These are phyloP conservation scores for Trichoderma breve DNA, from an alignment of 2,329 filamentous ascomycete genomes.

Conservation along the genomic window DNA sequence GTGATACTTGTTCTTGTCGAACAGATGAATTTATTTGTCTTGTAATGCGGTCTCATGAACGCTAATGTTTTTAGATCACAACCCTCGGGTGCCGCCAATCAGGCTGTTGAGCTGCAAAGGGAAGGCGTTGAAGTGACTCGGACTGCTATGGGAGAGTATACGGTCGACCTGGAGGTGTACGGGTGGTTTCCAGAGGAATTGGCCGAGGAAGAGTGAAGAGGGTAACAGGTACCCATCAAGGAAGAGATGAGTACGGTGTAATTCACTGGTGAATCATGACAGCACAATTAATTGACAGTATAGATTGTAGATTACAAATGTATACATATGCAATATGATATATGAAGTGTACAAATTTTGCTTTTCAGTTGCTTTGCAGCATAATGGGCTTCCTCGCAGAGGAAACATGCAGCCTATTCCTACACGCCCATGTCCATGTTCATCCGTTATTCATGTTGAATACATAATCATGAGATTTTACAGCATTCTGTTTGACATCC, in stretches of 20 bases:
- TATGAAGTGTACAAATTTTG: not conserved
- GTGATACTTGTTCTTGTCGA: not conserved
- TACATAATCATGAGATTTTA: not conserved
- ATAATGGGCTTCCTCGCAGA: not conserved
- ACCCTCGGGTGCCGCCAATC: conserved; percentile 47
- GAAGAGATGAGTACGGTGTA: not conserved
- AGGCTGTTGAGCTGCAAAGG: conserved; percentile 48
- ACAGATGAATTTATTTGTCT: not conserved
- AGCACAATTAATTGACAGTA: not conserved
- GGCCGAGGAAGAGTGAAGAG: conserved; percentile 40
- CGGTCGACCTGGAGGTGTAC: conserved; percentile 49
- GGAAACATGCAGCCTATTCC: too few relatives aligned
- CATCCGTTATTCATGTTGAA: not conserved
- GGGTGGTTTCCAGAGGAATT: conserved; percentile 56
- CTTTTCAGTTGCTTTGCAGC: not conserved
- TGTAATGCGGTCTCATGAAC: not conserved
- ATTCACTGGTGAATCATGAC: not conserved
- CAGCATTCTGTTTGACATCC: not conserved
- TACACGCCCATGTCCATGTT: not conserved
- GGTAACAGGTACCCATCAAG: not conserved
- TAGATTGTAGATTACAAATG: not conserved
- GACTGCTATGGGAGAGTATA: conserved; percentile 50
- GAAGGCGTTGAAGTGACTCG: conserved; percentile 54
- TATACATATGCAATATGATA: not conserved
- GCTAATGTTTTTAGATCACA: conserved; percentile 41